Percentiles rank a stretch among this genome's conserved stretches.
These are phyloP conservation scores for Triticum turgidum DNA, from an alignment of 176 grass and related monocot species.

Conservation along the genomic window DNA sequence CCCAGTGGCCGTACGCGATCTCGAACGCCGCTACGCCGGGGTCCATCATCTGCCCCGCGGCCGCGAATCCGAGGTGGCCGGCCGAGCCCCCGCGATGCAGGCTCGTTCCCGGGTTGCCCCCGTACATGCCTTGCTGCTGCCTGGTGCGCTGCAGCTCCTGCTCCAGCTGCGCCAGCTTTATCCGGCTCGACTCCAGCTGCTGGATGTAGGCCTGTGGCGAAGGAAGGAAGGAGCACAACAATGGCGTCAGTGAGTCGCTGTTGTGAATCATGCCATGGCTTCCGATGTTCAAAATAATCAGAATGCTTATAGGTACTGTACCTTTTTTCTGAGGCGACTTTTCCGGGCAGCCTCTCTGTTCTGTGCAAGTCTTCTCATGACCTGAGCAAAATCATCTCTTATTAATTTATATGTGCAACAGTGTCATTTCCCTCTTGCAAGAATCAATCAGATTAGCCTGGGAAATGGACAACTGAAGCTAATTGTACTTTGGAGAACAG, in stretches of 20 bases:
- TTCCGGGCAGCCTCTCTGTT: constrained; percentile 92
- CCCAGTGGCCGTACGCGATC: constrained; percentile 80
- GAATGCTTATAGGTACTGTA: background rate
- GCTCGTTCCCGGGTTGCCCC: constrained; percentile 21
- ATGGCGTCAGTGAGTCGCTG: background rate
- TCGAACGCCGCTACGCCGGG: constrained; percentile 77
- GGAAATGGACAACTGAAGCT: background rate
- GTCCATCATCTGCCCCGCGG: constrained; percentile 27
- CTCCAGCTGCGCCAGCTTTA: constrained; percentile 84
- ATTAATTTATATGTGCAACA: background rate
- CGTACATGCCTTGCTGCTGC: constrained; percentile 54
- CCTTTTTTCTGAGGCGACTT: constrained; percentile 88
- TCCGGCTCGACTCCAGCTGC: constrained; percentile 85
- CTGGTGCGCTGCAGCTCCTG: constrained; percentile 66
- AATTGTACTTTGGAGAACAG: background rate
- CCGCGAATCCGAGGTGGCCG: background rate
- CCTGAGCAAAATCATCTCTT: constrained; percentile 42
- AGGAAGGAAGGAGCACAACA: background rate
- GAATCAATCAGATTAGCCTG: background rate
- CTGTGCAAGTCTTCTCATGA: constrained; percentile 72
- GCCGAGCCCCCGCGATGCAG: background rate
- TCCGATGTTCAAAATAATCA: background rate
- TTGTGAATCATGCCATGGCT: too few species aligned
- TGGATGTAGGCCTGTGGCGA: constrained; percentile 78
- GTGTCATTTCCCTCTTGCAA: background rate